Base-by-base conservation (phyloP, 805 yeast species). In the Zygotorulaspora danielsina region DNA sequence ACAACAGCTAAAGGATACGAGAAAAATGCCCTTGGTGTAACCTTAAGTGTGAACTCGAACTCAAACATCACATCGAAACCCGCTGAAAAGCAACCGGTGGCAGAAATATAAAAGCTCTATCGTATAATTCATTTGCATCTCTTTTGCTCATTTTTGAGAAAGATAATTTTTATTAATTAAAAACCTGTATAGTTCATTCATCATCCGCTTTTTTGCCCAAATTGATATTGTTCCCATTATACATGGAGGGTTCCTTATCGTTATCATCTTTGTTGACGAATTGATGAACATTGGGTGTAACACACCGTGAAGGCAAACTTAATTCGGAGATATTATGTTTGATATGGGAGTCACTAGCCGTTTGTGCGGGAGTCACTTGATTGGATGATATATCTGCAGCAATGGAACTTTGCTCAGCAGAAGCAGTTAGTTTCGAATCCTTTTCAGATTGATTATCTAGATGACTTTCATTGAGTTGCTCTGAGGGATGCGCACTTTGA, bases 221-320 rank as follows among this genome's bases (percentile, higher is more conserved):
- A 44, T 68, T 70, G 25, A 75, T 54, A 12, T 65, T 69, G 51
- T 78, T 79, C 1, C 83, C 84, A 50, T 79, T 78, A 50, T 76
- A 79, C 1, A 79, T 73, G 19, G 64, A 54, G 24, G 74, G 59
- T 16, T 69, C 71, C 13, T 65, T 66, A 17, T 55, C 52, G 18
- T 48, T 42, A 31, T 51, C 52, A 22, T 49, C 55, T 12, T 55
- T 49, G 32, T 56, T 54, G 13, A 53, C 46, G 36, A 61, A 57
- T 24, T 55, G 54, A 19, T 45, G 48, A 37, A 61, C 57, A 28
- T 63, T 63, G 12, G 61, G 60, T 1, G 66, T 51, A 3, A 55
- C 57, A 28, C 62, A 49, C 35, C 50, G 53, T 8, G 64, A 66
- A 16, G 41, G 64, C 9, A 53, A 34, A 51, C 54, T 63, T 30